A percentile compares a stretch with the other conserved stretches of the same genome.
These are phyloP conservation scores for Candida andamanensis DNA, from an alignment of 805 yeast species.

Conservation along the genomic window DNA sequence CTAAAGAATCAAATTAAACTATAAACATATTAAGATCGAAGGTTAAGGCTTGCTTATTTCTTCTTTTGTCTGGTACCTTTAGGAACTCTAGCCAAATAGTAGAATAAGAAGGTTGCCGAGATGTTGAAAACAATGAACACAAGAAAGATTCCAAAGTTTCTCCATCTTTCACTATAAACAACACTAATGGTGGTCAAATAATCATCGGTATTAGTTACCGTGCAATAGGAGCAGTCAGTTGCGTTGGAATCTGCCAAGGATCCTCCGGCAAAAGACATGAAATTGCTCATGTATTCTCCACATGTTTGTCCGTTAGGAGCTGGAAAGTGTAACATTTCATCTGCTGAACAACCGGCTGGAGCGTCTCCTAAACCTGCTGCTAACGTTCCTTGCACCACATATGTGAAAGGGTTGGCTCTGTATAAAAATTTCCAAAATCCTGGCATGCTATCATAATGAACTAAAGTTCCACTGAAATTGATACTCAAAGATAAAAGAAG, in stretches of 20 bases:
- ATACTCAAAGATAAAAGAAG: constrained; percentile 26
- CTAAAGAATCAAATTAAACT: no score
- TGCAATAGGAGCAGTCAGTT: constrained; percentile 59
- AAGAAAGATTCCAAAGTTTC: constrained; percentile 55
- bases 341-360: constrained; percentile 30
- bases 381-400: constrained; percentile 53
- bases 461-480: constrained; percentile 32
- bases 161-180: constrained; percentile 53
- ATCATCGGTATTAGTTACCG: constrained; percentile 50
- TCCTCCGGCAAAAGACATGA: constrained; percentile 36
- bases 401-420: constrained; percentile 64
- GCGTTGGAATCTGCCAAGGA: constrained; percentile 37
- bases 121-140: constrained; percentile 31
- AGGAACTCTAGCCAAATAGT: constrained; percentile 74
- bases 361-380: constrained; percentile 24
- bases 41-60: no score
- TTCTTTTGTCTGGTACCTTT: constrained; percentile 45
- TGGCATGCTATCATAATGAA: constrained; percentile 31
- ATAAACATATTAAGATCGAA: no score
- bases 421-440: constrained; percentile 68
- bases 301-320: constrained; percentile 26
- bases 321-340: constrained; percentile 18
- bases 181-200: constrained; percentile 48
- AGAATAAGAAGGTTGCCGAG: constrained; percentile 29
- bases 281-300: constrained; percentile 22